Evolutionary conservation across 495 filamentous ascomycete genomes (phyloP).

Genomic region (Hypomontagnella submonticulosa): DNA sequence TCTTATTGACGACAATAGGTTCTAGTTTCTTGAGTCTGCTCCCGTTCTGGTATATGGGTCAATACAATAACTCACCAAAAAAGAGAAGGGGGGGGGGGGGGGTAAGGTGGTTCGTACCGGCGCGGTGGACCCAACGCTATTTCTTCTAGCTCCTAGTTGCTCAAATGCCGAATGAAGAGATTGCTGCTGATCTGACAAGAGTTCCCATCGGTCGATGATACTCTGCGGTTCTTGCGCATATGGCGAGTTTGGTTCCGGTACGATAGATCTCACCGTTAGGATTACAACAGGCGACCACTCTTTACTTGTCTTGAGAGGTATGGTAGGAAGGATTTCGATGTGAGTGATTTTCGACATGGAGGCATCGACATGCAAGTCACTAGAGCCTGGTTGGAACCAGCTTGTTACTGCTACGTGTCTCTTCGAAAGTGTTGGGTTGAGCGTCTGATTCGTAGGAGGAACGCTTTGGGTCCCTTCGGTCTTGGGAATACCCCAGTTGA

Average conservation of each 20-base stretch:
- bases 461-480: constrained; percentile 53
- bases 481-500: constrained; percentile 63
- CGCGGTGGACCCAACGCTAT: constrained; percentile 59
- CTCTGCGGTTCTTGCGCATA: constrained; percentile 71
- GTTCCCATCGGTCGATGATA: constrained; percentile 80
- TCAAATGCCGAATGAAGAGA: constrained; percentile 78
- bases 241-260: constrained; percentile 62
- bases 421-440: constrained; percentile 59
- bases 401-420: constrained; percentile 62
- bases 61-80: constrained; percentile 16
- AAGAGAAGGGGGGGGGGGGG: not conserved
- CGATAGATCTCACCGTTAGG: constrained; percentile 75
- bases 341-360: constrained; percentile 71
- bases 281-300: constrained; percentile 68
- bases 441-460: constrained; percentile 43
- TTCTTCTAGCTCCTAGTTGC: constrained; percentile 73
- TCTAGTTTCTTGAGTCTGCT: constrained; percentile 72
- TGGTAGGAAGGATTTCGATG: constrained; percentile 72
- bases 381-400: constrained; percentile 57
- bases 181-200: constrained; percentile 67
- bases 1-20: constrained; percentile 70
- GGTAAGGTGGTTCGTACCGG: constrained; percentile 43
- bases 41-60: constrained; percentile 59
- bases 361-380: constrained; percentile 57
- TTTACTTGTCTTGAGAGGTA: constrained; percentile 62